Evolutionary conservation across 2,329 filamentous ascomycete species (phyloP), one percentile per base, ranked within the genome.

Genomic region (Colletotrichum chrysophilum): DNA sequence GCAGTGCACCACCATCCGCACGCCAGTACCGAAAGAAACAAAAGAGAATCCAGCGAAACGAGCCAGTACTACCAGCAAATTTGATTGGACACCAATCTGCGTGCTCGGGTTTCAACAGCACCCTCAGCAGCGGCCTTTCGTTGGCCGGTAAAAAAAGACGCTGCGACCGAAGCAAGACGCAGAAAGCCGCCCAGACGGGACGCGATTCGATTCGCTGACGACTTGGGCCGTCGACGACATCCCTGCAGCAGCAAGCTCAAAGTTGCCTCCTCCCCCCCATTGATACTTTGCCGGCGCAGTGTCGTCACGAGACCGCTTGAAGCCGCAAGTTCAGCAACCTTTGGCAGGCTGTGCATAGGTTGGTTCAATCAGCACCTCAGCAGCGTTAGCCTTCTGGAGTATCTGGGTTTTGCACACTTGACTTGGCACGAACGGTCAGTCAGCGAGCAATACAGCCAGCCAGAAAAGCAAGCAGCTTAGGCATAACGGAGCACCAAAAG

Each of bases 141-240:
- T 69, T 70, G 71, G 66, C 38, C 38, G 65, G 38, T 73, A 64
- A 73, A 68, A 73, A 73, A 69, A 68, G 65, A 69, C 58, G 61
- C 21, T 26, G 52, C 66, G 48, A n/a, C n/a, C n/a, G n/a, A n/a
- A n/a, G n/a, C n/a, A n/a, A n/a, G n/a, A 38, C 61, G 38, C 38
- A 48, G 9, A 52, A 52, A 32, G 28, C 30, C 30, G 13, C 18
- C 43, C 43, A 48, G 38, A 2, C 38, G 38, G 38, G 18, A 43
- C 38, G 18, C 38, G 38, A 43, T 43, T 73, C 70, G 70, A 75
- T 73, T 75, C 61, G 73, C 64, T 38, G 58, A 73, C 70, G 16
- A 38, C 64, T 26, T n/a, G 28, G 56, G 64, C 70, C 64, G 24
- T 69, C 34, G 10, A 71, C 56, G 48, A 61, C 34, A 55, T 18